Evolutionary conservation across 257 asterid genomes (phyloP), one percentile per base, ranked within the genome.

Genomic region (Przewalskia tangutica): DNA sequence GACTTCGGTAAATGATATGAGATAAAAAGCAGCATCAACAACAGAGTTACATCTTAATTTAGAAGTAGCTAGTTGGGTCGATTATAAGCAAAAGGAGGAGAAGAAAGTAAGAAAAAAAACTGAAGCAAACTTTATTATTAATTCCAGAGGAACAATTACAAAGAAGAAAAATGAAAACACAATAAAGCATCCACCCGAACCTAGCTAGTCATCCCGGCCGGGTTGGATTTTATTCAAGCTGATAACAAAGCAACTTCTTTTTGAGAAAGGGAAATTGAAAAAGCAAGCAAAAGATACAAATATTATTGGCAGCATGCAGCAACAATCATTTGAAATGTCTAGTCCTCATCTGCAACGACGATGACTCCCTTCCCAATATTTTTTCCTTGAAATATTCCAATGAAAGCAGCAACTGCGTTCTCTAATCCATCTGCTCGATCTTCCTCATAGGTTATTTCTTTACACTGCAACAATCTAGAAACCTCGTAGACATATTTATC

Each of bases 351-450:
- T 16, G 81, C 77, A 11, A 82, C 54, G 6, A 46, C 42, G 48
- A 73, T 18, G 18, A 73, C 17, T 59, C 44, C 36, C 40, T 82
- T 82, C 11, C 84, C 84, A 12, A 82, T 60, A n/a, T 82, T 82
- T 8, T 71, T 42, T 5, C 84, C 81, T 60, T 23, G 62, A 5
- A 59, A 46, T 27, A 82, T 44, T 8, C 81, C 84, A 75, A 73
- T 36, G 18, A 48, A 12, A 42, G 84, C 81, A 36, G 84, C 9
- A 7, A 81, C 46, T 7, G 63, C 81, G 44, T 75, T 75, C n/a
- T 73, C 81, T 3, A 73, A 34, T 9, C 84, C 84, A 55, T 73
- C 81, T 40, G 62, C 56, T 8, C 18, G 56, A 66, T 81, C 84
- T 81, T 81, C 84, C 12, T 34, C 27, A 44, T 53, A 70, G 38